Evolutionary conservation across 176 grass and related monocot genomes (phyloP), one percentile per base, ranked within the genome.

Genomic region (Avena insularis): DNA sequence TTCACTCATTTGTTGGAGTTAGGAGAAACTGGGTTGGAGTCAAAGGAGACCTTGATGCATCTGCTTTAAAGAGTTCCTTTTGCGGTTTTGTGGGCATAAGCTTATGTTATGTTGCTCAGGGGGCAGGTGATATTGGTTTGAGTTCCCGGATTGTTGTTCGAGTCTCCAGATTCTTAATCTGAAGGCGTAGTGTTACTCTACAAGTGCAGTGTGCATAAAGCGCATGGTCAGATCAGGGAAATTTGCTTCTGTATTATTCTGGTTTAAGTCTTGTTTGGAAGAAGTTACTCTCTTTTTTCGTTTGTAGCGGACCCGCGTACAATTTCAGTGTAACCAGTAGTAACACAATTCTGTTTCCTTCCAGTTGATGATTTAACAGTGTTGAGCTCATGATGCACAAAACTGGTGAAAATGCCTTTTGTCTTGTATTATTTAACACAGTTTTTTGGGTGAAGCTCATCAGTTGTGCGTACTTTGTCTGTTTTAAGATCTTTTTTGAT

Each of bases 261-360:
- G 6, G 23, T 87, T 64, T 58, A 57, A 7, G 57, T 72, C 71
- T 71, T 40, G 73, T 65, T 83, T 63, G 17, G 25, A 43, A 79
- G 15, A 43, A 78, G 25, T 66, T 84, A 13, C 11, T 45, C 14
- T 77, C 40, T 38, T 12, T 68, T 69, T 56, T 81, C 23, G 6
- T 84, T 65, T 66, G 49, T 48, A 68, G 81, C 67, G 71, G 45
- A 76, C 38, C 81, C 84, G 43, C 51, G 69, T 80, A 19, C 27
- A 31, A 77, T 43, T 77, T 86, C 38, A 71, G 46, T 78, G 20
- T 15, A 68, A 76, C 31, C 12, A 23, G 11, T 61, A 23, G 11
- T 61, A 72, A 47, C 13, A 33, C 9, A 47, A 70, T 73, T 70
- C 36, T 3, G 20, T 60, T 90, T 56, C 23, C 59, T 57, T 87